Evolutionary conservation across 2,329 filamentous ascomycete genomes (phyloP), one percentile per base, ranked within the genome.

Genomic region (Exophiala lecanii-corni): DNA sequence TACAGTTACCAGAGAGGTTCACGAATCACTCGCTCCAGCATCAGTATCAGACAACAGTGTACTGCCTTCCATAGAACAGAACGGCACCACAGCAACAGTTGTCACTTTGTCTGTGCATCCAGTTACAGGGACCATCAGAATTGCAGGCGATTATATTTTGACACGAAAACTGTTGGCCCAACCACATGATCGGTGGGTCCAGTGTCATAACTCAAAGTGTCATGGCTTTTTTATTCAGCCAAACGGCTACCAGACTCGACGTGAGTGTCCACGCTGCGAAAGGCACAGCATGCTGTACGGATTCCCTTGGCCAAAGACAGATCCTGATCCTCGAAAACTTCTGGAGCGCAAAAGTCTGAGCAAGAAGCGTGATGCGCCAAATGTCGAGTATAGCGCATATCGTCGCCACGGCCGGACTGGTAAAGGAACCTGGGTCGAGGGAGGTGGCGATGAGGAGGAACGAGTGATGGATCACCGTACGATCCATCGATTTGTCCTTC

Each of bases 281-380:
- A 79, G 92, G 0, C 92, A 98, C 60, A 94, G 86, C 12, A 97
- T 94, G 68, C 70, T 98, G 1, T 98, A 97, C 61, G 94, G 94
- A 0, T 96, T 86, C 59, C 74, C 84, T 44, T 98, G 92, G 92
- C 92, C 92, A 4, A 96, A 98, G 70, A 97, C 92, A 0, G 85
- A 95, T 47, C 84, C 75, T 49, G 80, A 84, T 36, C 46, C 46
- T 2, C 51, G 54, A n/a, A 56, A 51, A 36, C 43, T 56, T 13
- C 45, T 54, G 12, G 50, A 53, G 30, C 43, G 54, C 15, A 49
- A 36, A 28, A 44, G 39, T 9, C 40, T 40, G 16, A 46, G 49
- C 6, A 49, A 51, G 20, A 55, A 55, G 26, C 41, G 38, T 16
- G 39, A 36, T 17, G 30, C 41, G 4, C 12, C 33, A 5, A 38